Evolutionary conservation across 2,329 filamentous ascomycete genomes (phyloP), one percentile per base, ranked within the genome.

Genomic region (Coniochaeta sp.): DNA sequence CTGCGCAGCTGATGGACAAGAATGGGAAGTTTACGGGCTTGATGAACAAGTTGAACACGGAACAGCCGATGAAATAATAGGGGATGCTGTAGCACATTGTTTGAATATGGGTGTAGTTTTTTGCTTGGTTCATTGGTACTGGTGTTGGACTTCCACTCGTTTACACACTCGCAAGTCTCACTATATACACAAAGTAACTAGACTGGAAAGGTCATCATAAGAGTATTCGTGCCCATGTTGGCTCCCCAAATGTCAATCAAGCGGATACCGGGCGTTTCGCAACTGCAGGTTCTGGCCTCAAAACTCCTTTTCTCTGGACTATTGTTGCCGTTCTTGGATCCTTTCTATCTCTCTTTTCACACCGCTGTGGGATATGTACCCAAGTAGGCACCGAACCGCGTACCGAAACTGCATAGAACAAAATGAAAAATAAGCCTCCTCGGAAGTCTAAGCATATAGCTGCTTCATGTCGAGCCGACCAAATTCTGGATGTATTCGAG

Each of bases 1-100:
- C 70, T 40, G 77, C 77, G 28, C 76, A 78, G 67, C 70, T 80
- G 63, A 76, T 80, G 75, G 74, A 77, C 56, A 60, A 61, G 11
- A 68, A 77, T 59, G 77, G 76, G 4, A 67, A 66, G 22, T 76
- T 77, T 57, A 79, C 72, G 9, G 61, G 66, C 28, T 66, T 73
- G 4, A 64, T 65, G 64, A 60, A 54, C 36, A 58, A 57, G 43
- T 47, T 65, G 33, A 65, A 62, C 58, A 54, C 26, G 24, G 59
- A 60, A n/a, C 54, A 60, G 54, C 59, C 59, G 19, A 58, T 60
- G 55, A 58, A 58, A 34, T 40, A 58, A 34, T 40, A 57, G 54
- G 47, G 47, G 38, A n/a, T 40, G 19, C 7, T 6, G 22, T 52
- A n/a, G 22, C 6, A 47, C 43, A 24, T 24, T n/a, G n/a, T n/a